Evolutionary conservation across 2,329 filamentous ascomycete species (phyloP).

Genomic region (Talaromyces atroroseus): DNA sequence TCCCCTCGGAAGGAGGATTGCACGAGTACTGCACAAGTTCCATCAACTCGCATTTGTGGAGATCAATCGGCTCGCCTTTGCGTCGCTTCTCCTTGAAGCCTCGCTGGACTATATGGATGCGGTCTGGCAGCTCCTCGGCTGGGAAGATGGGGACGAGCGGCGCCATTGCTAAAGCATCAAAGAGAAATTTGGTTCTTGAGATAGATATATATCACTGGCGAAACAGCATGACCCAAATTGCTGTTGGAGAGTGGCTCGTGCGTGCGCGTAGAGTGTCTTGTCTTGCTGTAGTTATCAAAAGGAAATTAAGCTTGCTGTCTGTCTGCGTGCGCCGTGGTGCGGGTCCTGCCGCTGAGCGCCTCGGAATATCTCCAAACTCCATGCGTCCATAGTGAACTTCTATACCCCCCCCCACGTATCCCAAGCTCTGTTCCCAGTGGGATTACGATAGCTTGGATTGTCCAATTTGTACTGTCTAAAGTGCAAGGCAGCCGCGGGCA

Average conservation of each 20-base stretch:
- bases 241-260: background rate
- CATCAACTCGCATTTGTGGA: conserved; percentile 52
- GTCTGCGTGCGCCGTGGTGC: background rate
- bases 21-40: conserved; percentile 61
- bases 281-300: background rate
- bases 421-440: no score
- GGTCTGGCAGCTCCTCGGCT: conserved; percentile 45
- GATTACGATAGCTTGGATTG: background rate
- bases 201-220: background rate
- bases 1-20: conserved; percentile 44
- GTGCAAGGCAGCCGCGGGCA: background rate
- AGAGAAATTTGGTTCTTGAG: background rate
- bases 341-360: no score
- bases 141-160: conserved; percentile 52
- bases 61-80: conserved; percentile 47
- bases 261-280: background rate
- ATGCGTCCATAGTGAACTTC: no score
- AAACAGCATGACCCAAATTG: background rate
- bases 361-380: no score
- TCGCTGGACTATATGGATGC: conserved; percentile 43
- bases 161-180: conserved; percentile 41
- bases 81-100: conserved; percentile 47
- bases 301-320: background rate
- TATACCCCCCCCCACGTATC: no score
- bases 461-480: background rate